Conservation (phyloP, 345 rosid genomes). For the Aquilaria malaccensis region DNA sequence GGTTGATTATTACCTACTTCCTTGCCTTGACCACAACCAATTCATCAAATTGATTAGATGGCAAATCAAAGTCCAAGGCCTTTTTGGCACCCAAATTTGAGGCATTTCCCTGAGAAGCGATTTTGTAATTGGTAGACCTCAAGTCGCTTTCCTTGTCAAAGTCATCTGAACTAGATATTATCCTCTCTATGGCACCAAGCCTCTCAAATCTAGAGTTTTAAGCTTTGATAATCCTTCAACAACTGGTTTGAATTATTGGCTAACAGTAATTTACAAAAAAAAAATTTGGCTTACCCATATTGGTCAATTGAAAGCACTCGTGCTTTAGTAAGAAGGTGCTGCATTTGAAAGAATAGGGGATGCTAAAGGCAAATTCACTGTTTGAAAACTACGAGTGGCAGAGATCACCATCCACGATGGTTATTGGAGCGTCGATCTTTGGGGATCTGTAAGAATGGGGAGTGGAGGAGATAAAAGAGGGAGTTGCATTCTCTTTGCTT, state of each 20-base stretch:
- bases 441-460: no score
- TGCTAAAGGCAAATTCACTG: no score
- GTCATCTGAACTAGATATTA: conserved; percentile 14
- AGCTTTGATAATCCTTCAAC: conserved; percentile 12
- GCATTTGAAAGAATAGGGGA: no score
- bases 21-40: conserved; percentile 12
- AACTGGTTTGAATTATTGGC: conserved; percentile 13
- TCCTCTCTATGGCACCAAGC: conserved; percentile 11
- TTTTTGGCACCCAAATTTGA: conserved; percentile 27
- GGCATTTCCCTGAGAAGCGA: conserved; percentile 18
- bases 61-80: conserved; percentile 37
- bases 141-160: conserved; percentile 23
- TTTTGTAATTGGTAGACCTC: conserved; percentile 25
- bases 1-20: conserved; percentile 17
- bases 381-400: no score
- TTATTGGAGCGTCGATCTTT: no score
- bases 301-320: no score
- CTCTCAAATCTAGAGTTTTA: conserved; percentile 13
- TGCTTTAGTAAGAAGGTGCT: no score
- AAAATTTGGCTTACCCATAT: no score
- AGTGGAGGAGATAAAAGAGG: no score
- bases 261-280: no score
- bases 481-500: no score
- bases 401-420: no score
- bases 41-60: conserved; percentile 23